Conservation (phyloP, 2,329 filamentous ascomycete genomes). For the Aspergillus neotritici region DNA sequence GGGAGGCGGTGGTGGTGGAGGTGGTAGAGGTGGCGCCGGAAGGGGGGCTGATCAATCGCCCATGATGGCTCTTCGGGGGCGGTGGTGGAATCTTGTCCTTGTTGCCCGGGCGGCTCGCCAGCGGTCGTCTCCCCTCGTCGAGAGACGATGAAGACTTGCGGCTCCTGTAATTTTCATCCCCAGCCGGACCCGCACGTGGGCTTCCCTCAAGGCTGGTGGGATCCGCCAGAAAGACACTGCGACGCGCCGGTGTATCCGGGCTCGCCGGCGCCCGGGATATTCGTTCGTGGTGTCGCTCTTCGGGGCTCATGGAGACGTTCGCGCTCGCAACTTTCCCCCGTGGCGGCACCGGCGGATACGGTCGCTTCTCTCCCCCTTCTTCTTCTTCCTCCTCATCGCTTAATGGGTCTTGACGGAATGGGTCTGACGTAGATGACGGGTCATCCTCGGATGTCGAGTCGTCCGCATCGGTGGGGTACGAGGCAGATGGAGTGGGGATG, state of each 20-base stretch:
- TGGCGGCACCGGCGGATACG: no score
- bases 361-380: not conserved
- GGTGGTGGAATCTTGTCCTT: slow-evolving; percentile 61
- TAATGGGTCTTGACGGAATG: slow-evolving; percentile 32
- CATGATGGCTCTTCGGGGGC: slow-evolving; percentile 71
- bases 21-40: slow-evolving; percentile 25
- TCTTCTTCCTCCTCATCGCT: slow-evolving; percentile 20
- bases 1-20: slow-evolving; percentile 19
- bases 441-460: slow-evolving; percentile 29
- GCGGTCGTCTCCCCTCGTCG: slow-evolving; percentile 43
- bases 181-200: no score
- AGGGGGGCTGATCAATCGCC: slow-evolving; percentile 59
- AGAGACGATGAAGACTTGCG: slow-evolving; percentile 52
- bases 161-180: slow-evolving; percentile 25
- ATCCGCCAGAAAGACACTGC: no score
- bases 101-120: slow-evolving; percentile 24
- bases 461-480: slow-evolving; percentile 20
- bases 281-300: no score
- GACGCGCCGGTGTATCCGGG: no score
- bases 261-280: slow-evolving; percentile 39
- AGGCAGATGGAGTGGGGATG: slow-evolving; percentile 16
- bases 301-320: no score
- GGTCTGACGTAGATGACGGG: slow-evolving; percentile 27
- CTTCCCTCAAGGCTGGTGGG: no score
- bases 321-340: no score